A percentile compares a stretch with the other conserved stretches of the same genome.
These are phyloP conservation scores for Fusarium dlaminii DNA, from an alignment of 2,329 filamentous ascomycete species.

Conservation along the genomic window DNA sequence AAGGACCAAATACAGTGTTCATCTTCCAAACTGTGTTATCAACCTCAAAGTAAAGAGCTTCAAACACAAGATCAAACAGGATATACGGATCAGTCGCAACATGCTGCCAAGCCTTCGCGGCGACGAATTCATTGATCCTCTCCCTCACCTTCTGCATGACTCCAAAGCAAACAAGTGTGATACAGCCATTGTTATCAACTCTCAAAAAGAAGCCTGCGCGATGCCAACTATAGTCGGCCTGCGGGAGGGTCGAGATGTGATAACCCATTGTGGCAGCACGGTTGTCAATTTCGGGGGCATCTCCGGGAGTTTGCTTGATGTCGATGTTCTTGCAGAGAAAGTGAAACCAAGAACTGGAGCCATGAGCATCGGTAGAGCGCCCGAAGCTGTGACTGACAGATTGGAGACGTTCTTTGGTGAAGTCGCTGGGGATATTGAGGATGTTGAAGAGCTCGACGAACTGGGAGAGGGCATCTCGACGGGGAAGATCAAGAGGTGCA, in stretches of 20 bases:
- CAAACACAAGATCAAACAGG: constrained; percentile 44
- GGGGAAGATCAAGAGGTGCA: constrained; percentile 43
- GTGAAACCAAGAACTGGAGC: constrained; percentile 48
- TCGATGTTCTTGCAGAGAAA: constrained; percentile 49
- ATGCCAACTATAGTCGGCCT: constrained; percentile 44
- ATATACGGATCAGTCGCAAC: constrained; percentile 40
- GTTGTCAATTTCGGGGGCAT: constrained; percentile 41
- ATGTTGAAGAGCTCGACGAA: constrained; percentile 43
- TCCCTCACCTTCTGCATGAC: constrained; percentile 32
- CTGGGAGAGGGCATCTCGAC: constrained; percentile 32
- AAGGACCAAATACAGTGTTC: constrained; percentile 42
- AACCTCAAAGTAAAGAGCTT: constrained; percentile 42
- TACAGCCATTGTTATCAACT: constrained; percentile 21
- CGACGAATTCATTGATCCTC: constrained; percentile 38
- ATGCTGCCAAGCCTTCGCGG: constrained; percentile 38
- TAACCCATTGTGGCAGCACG: constrained; percentile 38
- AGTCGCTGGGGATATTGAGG: constrained; percentile 45
- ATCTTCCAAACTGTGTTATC: constrained; percentile 46
- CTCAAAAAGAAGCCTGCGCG: constrained; percentile 43
- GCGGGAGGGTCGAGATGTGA: constrained; percentile 37
- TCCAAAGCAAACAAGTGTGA: constrained; percentile 42
- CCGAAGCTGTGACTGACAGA: constrained; percentile 49
- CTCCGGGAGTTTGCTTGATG: constrained; percentile 25
- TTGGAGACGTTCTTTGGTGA: constrained; percentile 44
- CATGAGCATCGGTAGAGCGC: constrained; percentile 35